phyloP scores from a whole-genome alignment of 1,284 basidiomycete species.

The Ustilago curta region DNA sequence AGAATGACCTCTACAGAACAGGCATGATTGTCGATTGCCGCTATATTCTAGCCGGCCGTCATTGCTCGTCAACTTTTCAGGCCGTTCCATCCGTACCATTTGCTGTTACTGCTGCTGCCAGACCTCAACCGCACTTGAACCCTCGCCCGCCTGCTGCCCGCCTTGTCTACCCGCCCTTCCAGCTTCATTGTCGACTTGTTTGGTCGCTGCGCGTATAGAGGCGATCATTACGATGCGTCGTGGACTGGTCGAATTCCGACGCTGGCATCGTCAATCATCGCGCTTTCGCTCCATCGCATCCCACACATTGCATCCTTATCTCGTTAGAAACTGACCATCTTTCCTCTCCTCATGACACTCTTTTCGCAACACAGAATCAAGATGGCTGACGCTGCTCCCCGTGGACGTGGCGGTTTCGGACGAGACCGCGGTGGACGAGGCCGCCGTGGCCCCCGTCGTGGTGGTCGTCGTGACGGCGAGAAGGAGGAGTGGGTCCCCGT shows the following conservation, averaged over 20 bases:
- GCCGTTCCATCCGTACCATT: not conserved
- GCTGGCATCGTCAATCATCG: not conserved
- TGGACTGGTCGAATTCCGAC: not conserved
- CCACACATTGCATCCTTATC: not conserved
- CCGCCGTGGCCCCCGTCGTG: conserved; percentile 86
- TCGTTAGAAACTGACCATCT: conserved; percentile 17
- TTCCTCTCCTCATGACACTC: not conserved
- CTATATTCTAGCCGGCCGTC: not conserved
- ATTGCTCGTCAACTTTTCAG: not conserved
- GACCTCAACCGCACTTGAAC: not conserved
- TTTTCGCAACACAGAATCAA: conserved; percentile 39
- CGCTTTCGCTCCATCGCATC: conserved; percentile 3
- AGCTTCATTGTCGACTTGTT: not conserved
- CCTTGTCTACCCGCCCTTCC: not conserved
- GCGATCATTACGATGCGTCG: not conserved
- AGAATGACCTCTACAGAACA: not conserved
- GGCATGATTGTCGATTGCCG: not conserved
- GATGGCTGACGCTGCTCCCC: conserved; percentile 69
- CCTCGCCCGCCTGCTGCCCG: not conserved
- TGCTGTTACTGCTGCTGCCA: not conserved
- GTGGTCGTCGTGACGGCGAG: conserved; percentile 97
- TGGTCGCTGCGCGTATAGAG: not conserved
- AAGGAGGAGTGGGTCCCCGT: conserved; percentile 93
- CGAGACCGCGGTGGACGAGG: conserved; percentile 81
- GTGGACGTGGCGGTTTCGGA: conserved; percentile 74